Conservation (phyloP, 345 rosid genomes). For the Excoecaria agallocha region DNA sequence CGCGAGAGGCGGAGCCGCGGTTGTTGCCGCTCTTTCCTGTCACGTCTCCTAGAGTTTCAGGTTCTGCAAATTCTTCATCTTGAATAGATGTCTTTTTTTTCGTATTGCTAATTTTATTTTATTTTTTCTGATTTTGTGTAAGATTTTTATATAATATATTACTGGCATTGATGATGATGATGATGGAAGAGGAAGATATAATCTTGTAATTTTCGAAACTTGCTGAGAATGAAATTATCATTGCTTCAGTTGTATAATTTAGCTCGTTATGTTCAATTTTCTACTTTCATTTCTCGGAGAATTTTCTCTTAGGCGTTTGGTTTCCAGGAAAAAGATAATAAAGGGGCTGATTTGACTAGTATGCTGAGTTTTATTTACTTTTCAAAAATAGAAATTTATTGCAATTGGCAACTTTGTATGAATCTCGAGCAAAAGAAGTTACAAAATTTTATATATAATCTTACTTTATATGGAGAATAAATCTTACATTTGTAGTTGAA, state of each 20-base stretch:
- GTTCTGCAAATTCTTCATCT: slow-evolving; percentile 51
- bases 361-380: not conserved
- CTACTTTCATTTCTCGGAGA: not conserved
- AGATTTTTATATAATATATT: slow-evolving; percentile 36
- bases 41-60: slow-evolving; percentile 76
- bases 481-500: not conserved
- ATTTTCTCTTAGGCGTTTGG: slow-evolving; percentile 9
- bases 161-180: slow-evolving; percentile 26
- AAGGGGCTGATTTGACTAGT: not conserved
- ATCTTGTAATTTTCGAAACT: slow-evolving; percentile 34
- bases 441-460: not conserved
- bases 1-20: slow-evolving; percentile 71
- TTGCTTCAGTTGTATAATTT: slow-evolving; percentile 39
- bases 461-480: not conserved
- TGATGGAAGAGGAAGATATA: slow-evolving; percentile 30
- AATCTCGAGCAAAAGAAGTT: not conserved
- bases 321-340: slow-evolving; percentile 4
- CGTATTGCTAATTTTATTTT: not conserved
- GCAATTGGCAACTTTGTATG: not conserved
- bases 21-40: slow-evolving; percentile 87
- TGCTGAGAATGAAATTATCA: slow-evolving; percentile 28
- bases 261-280: not conserved
- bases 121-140: slow-evolving; percentile 24
- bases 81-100: slow-evolving; percentile 12
- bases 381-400: too few relatives aligned